Conservation (phyloP, 768 basidiomycete species). For the Pholiota molesta region DNA sequence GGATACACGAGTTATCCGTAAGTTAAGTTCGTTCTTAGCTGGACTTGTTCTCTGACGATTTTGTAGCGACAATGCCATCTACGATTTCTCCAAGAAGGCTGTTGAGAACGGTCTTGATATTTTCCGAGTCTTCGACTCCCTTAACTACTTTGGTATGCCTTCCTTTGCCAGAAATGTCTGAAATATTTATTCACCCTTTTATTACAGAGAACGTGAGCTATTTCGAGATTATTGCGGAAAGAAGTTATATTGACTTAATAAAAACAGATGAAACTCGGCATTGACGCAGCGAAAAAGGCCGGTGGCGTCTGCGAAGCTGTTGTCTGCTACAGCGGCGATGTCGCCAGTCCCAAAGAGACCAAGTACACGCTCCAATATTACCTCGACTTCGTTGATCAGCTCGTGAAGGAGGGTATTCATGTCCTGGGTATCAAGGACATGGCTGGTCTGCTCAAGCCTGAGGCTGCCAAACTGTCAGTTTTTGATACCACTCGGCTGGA, state of each 20-base stretch:
- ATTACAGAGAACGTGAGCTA: slow-evolving; percentile 66
- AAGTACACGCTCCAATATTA: slow-evolving; percentile 99
- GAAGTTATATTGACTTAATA: neutral
- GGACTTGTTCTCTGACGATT: slow-evolving; percentile 14
- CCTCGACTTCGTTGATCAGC: slow-evolving; percentile 91
- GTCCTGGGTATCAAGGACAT: slow-evolving; percentile 98
- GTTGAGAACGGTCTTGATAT: slow-evolving; percentile 99
- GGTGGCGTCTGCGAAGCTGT: slow-evolving; percentile 98
- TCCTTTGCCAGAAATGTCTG: slow-evolving; percentile 1
- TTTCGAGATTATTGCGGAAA: slow-evolving; percentile 5
- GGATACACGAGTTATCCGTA: slow-evolving; percentile 99
- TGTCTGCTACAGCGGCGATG: slow-evolving; percentile 98
- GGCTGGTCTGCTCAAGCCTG: slow-evolving; percentile 95
- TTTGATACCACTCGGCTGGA: neutral
- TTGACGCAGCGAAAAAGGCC: slow-evolving; percentile 99
- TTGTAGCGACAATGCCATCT: slow-evolving; percentile 92
- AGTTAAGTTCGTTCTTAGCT: slow-evolving; percentile 28
- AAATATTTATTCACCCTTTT: slow-evolving; percentile 6
- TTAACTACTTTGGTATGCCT: slow-evolving; percentile 92
- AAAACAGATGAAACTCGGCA: slow-evolving; percentile 90
- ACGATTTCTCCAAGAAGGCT: slow-evolving; percentile 99
- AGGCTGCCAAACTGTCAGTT: slow-evolving; percentile 86
- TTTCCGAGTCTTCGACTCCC: slow-evolving; percentile 98
- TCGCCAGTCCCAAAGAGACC: slow-evolving; percentile 90
- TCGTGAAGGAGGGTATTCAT: slow-evolving; percentile 94